Evolutionary conservation across 768 basidiomycete species (phyloP).

Genomic region (Daedalea quercina): DNA sequence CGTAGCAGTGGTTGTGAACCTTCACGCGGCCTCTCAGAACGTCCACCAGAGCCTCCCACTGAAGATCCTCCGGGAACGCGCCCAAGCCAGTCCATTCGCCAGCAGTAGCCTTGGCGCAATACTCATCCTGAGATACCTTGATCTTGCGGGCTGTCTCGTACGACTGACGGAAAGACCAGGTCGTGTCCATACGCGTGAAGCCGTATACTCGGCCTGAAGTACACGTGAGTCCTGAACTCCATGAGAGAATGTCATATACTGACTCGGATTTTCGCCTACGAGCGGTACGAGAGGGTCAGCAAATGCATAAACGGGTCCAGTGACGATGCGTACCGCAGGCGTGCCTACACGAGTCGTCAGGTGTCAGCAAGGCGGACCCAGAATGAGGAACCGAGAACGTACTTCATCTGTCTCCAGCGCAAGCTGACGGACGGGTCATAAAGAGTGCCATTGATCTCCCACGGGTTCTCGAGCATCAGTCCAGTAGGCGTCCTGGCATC

Average conservation of each 20-base stretch:
- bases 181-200: conserved; percentile 51
- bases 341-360: conserved; percentile 10
- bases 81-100: conserved; percentile 41
- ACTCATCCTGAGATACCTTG: conserved; percentile 61
- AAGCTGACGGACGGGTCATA: conserved; percentile 39
- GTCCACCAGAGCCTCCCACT: conserved; percentile 77
- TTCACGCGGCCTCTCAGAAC: conserved; percentile 74
- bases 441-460: conserved; percentile 45
- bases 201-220: conserved; percentile 25
- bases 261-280: conserved; percentile 7
- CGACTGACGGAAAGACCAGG: conserved; percentile 63
- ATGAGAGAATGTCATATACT: not conserved
- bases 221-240: not conserved
- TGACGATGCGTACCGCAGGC: conserved; percentile 22
- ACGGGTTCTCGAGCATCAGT: conserved; percentile 74
- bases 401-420: conserved; percentile 81
- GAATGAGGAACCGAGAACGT: conserved; percentile 14
- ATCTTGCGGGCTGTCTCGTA: conserved; percentile 62
- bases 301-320: not conserved
- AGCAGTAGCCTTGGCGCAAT: conserved; percentile 43
- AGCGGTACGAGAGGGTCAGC: not conserved
- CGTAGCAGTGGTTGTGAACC: conserved; percentile 53
- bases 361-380: not conserved
- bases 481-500: conserved; percentile 61
- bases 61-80: conserved; percentile 61